phyloP scores from a whole-genome alignment of 2,329 filamentous ascomycete genomes.

The Aspergillus novoparasiticus region DNA sequence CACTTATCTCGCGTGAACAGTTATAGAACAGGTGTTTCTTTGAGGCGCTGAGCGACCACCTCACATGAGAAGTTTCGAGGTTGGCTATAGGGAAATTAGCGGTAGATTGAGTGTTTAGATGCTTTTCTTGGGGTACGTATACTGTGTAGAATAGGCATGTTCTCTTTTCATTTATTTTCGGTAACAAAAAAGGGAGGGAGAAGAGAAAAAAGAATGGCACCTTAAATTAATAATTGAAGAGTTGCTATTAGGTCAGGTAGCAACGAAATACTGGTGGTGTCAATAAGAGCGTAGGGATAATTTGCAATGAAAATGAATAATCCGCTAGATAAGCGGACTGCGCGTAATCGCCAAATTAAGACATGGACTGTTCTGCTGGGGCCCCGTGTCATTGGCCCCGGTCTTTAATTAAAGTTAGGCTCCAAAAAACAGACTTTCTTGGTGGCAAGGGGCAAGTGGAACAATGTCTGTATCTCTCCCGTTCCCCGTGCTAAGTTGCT shows the following conservation, averaged over 20 bases:
- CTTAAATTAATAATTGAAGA: neutral
- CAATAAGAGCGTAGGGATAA: neutral
- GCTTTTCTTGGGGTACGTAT: neutral
- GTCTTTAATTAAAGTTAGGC: slow-evolving; percentile 1
- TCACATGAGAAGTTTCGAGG: too few species aligned
- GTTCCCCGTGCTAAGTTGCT: neutral
- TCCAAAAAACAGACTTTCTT: neutral
- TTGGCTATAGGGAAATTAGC: too few species aligned
- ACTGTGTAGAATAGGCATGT: neutral
- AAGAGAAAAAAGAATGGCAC: neutral
- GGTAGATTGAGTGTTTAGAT: neutral
- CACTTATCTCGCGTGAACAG: neutral
- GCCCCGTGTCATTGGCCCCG: neutral
- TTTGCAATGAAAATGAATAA: neutral
- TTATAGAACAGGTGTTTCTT: neutral
- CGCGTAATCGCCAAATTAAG: neutral
- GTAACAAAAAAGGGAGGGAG: neutral
- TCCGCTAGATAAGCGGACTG: slow-evolving; percentile 1
- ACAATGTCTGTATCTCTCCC: neutral
- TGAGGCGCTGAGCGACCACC: too few species aligned
- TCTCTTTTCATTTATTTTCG: neutral
- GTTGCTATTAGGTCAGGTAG: neutral
- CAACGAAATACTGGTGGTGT: neutral
- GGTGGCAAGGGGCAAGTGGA: neutral
- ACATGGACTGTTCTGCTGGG: neutral